These are phyloP conservation scores for Serendipita vermifera DNA, from an alignment of 768 basidiomycete genomes.

Conservation along the genomic window DNA sequence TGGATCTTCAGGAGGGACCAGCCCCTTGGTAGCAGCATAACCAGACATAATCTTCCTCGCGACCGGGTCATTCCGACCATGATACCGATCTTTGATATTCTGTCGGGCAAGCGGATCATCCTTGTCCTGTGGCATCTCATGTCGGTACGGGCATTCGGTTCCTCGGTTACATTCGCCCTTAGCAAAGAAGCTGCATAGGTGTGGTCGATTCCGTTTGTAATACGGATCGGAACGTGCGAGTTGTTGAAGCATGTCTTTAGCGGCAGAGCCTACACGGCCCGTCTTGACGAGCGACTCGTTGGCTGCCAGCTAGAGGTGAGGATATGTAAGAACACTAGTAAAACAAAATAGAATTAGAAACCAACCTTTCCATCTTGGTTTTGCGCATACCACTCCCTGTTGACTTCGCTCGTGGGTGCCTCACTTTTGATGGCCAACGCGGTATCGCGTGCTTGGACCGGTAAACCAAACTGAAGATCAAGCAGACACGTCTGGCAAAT, in stretches of 20 bases:
- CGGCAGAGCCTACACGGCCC: slow-evolving; percentile 55
- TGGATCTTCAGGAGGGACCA: slow-evolving; percentile 80
- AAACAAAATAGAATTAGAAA: slow-evolving; percentile 13
- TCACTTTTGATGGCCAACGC: slow-evolving; percentile 74
- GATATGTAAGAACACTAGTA: not conserved
- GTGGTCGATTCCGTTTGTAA: slow-evolving; percentile 92
- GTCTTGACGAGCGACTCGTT: slow-evolving; percentile 51
- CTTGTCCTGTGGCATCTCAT: slow-evolving; percentile 76
- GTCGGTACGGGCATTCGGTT: slow-evolving; percentile 84
- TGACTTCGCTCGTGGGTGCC: slow-evolving; percentile 94
- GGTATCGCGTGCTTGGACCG: slow-evolving; percentile 94
- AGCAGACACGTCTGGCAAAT: slow-evolving; percentile 96
- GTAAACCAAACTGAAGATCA: slow-evolving; percentile 90
- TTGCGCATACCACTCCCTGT: slow-evolving; percentile 88
- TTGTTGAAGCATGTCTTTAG: slow-evolving; percentile 94
- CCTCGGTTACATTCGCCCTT: slow-evolving; percentile 95
- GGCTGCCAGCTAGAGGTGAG: slow-evolving; percentile 53
- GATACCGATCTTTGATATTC: slow-evolving; percentile 88
- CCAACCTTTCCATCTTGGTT: slow-evolving; percentile 76
- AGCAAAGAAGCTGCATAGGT: slow-evolving; percentile 87
- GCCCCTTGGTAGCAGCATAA: slow-evolving; percentile 70
- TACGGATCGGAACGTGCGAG: slow-evolving; percentile 91
- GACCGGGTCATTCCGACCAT: slow-evolving; percentile 87
- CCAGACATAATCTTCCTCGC: slow-evolving; percentile 74
- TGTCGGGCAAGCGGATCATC: slow-evolving; percentile 66